Percentiles rank a stretch among this genome's conserved stretches.
phyloP scores from a whole-genome alignment of 1,284 basidiomycete genomes.

The Leccinum colubrinum region DNA sequence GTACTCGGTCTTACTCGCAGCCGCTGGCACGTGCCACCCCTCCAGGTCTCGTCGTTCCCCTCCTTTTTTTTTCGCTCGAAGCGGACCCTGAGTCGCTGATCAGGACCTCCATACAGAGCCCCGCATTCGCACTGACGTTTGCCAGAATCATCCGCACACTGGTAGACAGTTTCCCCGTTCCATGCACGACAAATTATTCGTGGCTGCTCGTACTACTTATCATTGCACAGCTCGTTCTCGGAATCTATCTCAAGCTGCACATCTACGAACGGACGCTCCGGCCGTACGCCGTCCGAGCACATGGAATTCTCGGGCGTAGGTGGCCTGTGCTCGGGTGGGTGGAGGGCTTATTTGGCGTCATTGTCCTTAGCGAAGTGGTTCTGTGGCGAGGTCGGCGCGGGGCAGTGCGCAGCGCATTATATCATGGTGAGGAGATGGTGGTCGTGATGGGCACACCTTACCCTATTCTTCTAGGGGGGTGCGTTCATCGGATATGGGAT shows the following conservation, averaged over 20 bases:
- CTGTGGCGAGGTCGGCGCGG: conserved; percentile 69
- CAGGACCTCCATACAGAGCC: conserved; percentile 41
- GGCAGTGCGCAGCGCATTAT: conserved; percentile 88
- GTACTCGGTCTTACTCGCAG: conserved; percentile 59
- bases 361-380: conserved; percentile 58
- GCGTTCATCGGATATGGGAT: conserved; percentile 88
- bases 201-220: too few relatives aligned
- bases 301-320: conserved; percentile 66
- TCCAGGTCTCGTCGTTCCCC: conserved; percentile 54
- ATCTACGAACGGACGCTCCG: conserved; percentile 79
- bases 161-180: too few relatives aligned
- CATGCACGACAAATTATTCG: too few relatives aligned
- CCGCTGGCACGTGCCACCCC: conserved; percentile 77
- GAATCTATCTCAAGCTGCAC: conserved; percentile 50
- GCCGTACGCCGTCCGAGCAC: too few relatives aligned
- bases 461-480: conserved; percentile 42
- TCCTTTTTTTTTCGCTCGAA: not conserved
- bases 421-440: conserved; percentile 61
- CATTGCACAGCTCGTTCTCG: too few relatives aligned
- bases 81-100: not conserved
- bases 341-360: conserved; percentile 77
- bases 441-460: not conserved
- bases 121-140: conserved; percentile 66
- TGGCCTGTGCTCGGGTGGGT: conserved; percentile 91
- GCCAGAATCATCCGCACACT: conserved; percentile 53